Evolutionary conservation across 352 stramenopile species (phyloP).

Genomic region (Globisporangium polare): DNA sequence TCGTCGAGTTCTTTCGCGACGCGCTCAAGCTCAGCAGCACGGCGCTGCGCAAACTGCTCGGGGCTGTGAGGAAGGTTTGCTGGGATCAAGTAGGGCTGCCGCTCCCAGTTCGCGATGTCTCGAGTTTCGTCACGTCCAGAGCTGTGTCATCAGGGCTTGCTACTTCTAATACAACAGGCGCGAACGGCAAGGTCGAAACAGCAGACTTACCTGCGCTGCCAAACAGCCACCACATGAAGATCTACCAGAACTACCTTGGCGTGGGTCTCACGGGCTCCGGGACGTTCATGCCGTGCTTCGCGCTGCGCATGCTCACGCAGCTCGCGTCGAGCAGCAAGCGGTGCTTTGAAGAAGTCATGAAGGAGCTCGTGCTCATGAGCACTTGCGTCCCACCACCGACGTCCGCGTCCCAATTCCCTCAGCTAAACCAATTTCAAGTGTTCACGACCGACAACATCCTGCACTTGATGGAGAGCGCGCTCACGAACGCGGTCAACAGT

Average conservation of each 20-base stretch:
- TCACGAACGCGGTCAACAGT: constrained; percentile 62
- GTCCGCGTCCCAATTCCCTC: constrained; percentile 43
- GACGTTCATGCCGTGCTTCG: constrained; percentile 66
- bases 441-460: constrained; percentile 79
- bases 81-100: constrained; percentile 69
- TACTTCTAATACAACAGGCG: neutral
- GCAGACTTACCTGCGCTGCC: constrained; percentile 36
- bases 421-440: constrained; percentile 66
- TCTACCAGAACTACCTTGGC: constrained; percentile 79
- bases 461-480: constrained; percentile 69
- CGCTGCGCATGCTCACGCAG: constrained; percentile 79
- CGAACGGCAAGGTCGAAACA: neutral
- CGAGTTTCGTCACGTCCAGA: neutral
- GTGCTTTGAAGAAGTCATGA: constrained; percentile 75
- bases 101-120: constrained; percentile 17
- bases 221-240: constrained; percentile 63
- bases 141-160: neutral
- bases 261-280: constrained; percentile 57
- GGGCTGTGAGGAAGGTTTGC: constrained; percentile 59
- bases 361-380: constrained; percentile 68
- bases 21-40: constrained; percentile 60
- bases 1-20: constrained; percentile 81
- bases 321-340: constrained; percentile 63
- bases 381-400: constrained; percentile 41
- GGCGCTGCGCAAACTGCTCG: constrained; percentile 53